A percentile compares a stretch with the other conserved stretches of the same genome.
phyloP scores from a whole-genome alignment of 1,284 basidiomycete species.

The Phellopilus nigrolimitatus region DNA sequence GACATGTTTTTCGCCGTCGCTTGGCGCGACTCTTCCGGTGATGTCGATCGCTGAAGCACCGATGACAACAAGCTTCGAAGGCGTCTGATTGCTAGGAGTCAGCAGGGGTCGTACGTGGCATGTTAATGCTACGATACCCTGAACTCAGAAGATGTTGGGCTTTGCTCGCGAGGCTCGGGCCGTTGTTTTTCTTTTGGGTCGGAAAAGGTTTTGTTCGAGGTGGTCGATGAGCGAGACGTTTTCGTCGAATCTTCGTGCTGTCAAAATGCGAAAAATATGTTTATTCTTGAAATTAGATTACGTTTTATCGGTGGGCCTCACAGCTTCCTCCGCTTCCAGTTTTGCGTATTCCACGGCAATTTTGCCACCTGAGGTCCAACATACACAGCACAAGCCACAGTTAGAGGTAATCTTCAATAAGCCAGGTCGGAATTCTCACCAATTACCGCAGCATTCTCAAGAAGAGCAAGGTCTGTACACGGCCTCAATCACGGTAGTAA shows the following conservation, averaged over 20 bases:
- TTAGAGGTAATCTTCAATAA: constrained; percentile 4
- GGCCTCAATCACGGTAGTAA: not conserved
- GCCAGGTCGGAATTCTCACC: constrained; percentile 41
- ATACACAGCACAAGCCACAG: constrained; percentile 2
- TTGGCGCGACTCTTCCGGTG: constrained; percentile 48
- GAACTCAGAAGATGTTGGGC: not conserved
- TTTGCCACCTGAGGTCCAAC: constrained; percentile 58
- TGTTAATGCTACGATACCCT: not conserved
- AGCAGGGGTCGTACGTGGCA: not conserved
- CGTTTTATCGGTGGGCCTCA: not conserved
- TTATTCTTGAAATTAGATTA: constrained; percentile 27
- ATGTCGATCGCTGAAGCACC: constrained; percentile 88
- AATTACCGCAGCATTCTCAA: constrained; percentile 88
- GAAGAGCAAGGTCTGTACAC: constrained; percentile 74
- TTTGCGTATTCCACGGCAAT: constrained; percentile 79
- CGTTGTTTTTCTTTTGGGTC: not conserved
- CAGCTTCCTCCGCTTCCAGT: constrained; percentile 32
- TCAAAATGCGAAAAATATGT: not conserved
- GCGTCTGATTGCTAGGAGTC: constrained; percentile 19
- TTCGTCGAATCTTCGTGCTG: not conserved
- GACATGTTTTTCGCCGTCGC: constrained; percentile 29
- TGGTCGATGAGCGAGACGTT: not conserved
- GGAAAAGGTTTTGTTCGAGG: not conserved
- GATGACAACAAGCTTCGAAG: constrained; percentile 56
- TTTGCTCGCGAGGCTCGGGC: not conserved